phyloP scores from a whole-genome alignment of 2,329 filamentous ascomycete genomes.

The Sporothrix sp. region DNA sequence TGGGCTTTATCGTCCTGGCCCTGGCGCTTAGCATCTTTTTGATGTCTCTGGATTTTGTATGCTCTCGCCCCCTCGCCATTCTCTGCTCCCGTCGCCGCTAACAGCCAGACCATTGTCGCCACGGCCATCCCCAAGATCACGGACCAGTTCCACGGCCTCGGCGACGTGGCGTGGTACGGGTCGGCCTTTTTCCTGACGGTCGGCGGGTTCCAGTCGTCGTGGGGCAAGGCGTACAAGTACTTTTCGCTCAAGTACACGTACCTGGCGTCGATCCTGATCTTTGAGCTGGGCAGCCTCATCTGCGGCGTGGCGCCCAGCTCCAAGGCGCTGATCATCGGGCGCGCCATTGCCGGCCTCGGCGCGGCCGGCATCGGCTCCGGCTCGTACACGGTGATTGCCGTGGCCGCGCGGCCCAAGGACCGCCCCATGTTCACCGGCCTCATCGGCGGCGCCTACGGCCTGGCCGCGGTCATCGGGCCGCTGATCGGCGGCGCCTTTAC shows the following conservation, averaged over 20 bases:
- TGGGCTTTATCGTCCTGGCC: constrained; percentile 36
- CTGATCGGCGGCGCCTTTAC: constrained; percentile 23
- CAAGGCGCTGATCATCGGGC: constrained; percentile 40
- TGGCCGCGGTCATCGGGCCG: constrained; percentile 25
- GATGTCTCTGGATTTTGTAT: constrained; percentile 38
- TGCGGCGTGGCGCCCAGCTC: constrained; percentile 40
- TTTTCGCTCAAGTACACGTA: constrained; percentile 43
- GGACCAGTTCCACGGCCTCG: constrained; percentile 40
- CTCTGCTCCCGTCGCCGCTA: neutral
- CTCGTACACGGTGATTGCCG: constrained; percentile 32
- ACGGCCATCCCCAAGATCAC: constrained; percentile 49
- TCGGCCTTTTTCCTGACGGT: constrained; percentile 43
- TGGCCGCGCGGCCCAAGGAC: constrained; percentile 19
- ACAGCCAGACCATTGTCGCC: constrained; percentile 39
- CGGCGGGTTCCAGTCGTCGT: constrained; percentile 35
- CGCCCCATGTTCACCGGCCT: constrained; percentile 24
- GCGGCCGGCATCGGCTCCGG: constrained; percentile 34
- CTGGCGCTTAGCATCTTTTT: constrained; percentile 40
- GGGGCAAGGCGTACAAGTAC: constrained; percentile 41
- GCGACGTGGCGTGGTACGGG: constrained; percentile 51
- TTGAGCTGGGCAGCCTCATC: constrained; percentile 45
- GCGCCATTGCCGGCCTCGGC: constrained; percentile 38
- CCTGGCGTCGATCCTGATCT: constrained; percentile 38
- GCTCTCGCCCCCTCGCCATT: constrained; percentile 6
- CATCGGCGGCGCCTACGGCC: constrained; percentile 16